These are phyloP conservation scores for Fragaria ananassa DNA, from an alignment of 306 rosid species.

Conservation along the genomic window DNA sequence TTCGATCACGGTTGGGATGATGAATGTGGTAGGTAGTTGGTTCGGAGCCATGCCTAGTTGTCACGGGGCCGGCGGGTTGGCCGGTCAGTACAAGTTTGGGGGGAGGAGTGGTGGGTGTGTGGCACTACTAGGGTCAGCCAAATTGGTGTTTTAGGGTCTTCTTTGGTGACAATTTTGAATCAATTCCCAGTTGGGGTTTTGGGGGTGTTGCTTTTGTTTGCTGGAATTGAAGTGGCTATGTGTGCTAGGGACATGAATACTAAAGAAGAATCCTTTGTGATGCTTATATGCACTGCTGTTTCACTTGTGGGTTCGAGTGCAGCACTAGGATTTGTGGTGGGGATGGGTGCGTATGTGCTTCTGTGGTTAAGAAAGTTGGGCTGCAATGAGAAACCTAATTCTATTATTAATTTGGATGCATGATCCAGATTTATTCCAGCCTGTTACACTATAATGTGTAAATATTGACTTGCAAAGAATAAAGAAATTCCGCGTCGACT, in stretches of 20 bases:
- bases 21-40: conserved; percentile 65
- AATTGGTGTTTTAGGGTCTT: conserved; percentile 47
- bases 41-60: conserved; percentile 72
- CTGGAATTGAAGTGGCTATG: conserved; percentile 71
- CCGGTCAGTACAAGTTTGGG: conserved; percentile 71
- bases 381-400: neutral
- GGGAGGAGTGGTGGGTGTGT: conserved; percentile 81
- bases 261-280: conserved; percentile 55
- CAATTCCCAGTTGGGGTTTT: conserved; percentile 63
- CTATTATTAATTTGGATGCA: neutral
- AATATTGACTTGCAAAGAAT: no score
- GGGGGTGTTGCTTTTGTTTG: conserved; percentile 57
- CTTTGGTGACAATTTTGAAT: conserved; percentile 46
- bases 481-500: no score
- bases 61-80: conserved; percentile 72
- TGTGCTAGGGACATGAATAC: conserved; percentile 56
- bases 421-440: neutral
- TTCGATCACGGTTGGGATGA: conserved; percentile 60
- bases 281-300: conserved; percentile 54
- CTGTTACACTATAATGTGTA: no score
- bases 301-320: conserved; percentile 67
- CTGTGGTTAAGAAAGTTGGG: conserved; percentile 44
- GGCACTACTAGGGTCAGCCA: conserved; percentile 57
- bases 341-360: conserved; percentile 35
- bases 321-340: conserved; percentile 59